These are phyloP conservation scores for Lichtheimia hyalospora DNA, from an alignment of 371 early-diverging fungal genomes.

Conservation along the genomic window DNA sequence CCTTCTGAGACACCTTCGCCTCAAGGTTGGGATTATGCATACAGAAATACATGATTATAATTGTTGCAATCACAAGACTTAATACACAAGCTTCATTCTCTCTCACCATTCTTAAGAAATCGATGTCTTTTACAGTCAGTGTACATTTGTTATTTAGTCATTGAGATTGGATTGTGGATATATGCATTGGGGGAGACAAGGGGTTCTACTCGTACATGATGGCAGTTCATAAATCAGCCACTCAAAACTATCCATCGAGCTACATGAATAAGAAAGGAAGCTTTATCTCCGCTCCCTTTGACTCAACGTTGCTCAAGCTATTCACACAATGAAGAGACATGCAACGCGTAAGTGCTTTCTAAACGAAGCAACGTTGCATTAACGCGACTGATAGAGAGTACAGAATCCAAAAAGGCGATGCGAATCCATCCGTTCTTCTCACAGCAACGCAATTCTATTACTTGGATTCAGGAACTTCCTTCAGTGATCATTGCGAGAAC, in stretches of 20 bases:
- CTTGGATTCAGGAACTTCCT: constrained; percentile 14
- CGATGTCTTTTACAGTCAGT: too few relatives aligned
- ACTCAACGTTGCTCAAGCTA: not conserved
- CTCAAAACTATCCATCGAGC: too few relatives aligned
- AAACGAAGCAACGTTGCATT: not conserved
- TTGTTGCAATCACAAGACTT: too few relatives aligned
- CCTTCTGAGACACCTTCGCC: constrained; percentile 75
- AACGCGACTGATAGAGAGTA: not conserved
- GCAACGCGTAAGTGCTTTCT: not conserved
- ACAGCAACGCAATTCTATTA: constrained; percentile 1
- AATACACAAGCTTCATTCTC: too few relatives aligned
- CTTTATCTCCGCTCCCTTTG: not conserved
- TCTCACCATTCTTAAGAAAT: too few relatives aligned
- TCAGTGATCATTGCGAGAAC: constrained; percentile 17
- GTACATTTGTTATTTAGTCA: too few relatives aligned
- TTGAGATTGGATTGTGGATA: too few relatives aligned
- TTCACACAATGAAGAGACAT: not conserved
- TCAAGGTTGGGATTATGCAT: constrained; percentile 70
- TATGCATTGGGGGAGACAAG: too few relatives aligned
- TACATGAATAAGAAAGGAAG: not conserved
- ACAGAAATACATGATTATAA: constrained; percentile 21
- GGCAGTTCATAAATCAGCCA: too few relatives aligned
- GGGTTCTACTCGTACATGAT: too few relatives aligned
- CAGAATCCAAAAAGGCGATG: not conserved
- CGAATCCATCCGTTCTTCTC: constrained; percentile 19